Evolutionary conservation across 2,329 filamentous ascomycete genomes (phyloP).

Genomic region (Lachnellula subtilissima): DNA sequence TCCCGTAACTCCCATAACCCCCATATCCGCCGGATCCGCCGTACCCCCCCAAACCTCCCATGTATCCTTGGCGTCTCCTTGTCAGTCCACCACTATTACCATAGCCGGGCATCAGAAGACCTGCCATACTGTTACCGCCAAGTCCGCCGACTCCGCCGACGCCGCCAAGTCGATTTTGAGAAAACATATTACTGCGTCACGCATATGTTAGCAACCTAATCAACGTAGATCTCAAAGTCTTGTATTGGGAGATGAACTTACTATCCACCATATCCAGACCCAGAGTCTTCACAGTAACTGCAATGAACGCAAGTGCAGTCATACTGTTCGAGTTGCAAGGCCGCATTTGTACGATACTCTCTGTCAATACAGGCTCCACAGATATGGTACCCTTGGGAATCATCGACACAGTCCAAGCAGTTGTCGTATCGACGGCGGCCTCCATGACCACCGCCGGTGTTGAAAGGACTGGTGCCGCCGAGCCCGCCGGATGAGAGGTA

Average conservation of each 20-base stretch:
- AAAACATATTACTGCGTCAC: not conserved
- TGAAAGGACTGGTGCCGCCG: not conserved
- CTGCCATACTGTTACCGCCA: not conserved
- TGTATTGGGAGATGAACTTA: not conserved
- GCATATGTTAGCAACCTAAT: not conserved
- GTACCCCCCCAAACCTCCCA: not conserved
- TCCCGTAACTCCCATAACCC: too few species aligned
- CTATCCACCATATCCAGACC: not conserved
- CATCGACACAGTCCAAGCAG: slow-evolving; percentile 5
- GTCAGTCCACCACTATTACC: not conserved
- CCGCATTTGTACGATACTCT: not conserved
- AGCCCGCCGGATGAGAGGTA: not conserved
- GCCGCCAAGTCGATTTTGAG: not conserved
- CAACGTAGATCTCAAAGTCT: not conserved
- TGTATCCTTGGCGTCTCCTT: not conserved
- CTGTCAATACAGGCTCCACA: slow-evolving; percentile 1
- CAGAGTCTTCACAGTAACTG: slow-evolving; percentile 3
- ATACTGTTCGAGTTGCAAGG: not conserved
- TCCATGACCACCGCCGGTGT: not conserved
- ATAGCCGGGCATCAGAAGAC: not conserved
- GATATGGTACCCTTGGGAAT: not conserved
- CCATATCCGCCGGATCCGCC: too few species aligned
- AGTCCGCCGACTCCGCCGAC: not conserved
- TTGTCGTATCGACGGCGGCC: not conserved
- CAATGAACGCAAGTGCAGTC: slow-evolving; percentile 2